Evolutionary conservation across 2,329 filamentous ascomycete species (phyloP).

Genomic region (Talaromyces albobiverticillius): DNA sequence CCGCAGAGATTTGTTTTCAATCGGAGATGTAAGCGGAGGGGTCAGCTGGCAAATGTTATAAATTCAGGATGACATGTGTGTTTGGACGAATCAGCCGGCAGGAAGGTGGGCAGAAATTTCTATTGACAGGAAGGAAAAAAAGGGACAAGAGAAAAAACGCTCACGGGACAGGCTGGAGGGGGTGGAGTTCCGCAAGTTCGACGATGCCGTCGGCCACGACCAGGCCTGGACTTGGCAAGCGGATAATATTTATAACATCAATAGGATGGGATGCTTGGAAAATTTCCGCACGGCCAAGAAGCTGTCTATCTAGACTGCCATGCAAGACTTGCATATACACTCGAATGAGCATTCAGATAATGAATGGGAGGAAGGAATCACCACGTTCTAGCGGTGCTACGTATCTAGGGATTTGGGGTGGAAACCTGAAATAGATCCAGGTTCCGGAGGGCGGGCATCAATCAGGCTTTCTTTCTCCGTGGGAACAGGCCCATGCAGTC

Average conservation of each 20-base stretch:
- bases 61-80: no score
- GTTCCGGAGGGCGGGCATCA: slow-evolving; percentile 8
- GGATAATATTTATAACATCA: no score
- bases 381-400: neutral
- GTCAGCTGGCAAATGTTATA: no score
- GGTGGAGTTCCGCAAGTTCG: slow-evolving; percentile 4
- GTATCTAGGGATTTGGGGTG: neutral
- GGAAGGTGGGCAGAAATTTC: no score
- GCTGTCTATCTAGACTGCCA: neutral
- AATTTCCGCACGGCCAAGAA: slow-evolving; percentile 3
- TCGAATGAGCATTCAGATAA: no score
- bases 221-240: slow-evolving; percentile 7
- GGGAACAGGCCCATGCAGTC: no score
- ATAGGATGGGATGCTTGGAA: no score
- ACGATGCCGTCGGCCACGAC: slow-evolving; percentile 2
- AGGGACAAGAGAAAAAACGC: slow-evolving; percentile 13
- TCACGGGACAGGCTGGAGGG: slow-evolving; percentile 4
- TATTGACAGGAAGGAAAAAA: slow-evolving; percentile 50
- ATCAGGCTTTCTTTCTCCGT: no score
- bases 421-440: neutral
- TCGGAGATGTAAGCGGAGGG: no score
- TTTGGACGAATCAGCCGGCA: no score
- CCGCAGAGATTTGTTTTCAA: neutral
- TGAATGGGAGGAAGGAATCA: no score
- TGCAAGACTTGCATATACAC: slow-evolving; percentile 5